These are phyloP conservation scores for Corchorus olitorius DNA, from an alignment of 345 rosid species.

Conservation along the genomic window DNA sequence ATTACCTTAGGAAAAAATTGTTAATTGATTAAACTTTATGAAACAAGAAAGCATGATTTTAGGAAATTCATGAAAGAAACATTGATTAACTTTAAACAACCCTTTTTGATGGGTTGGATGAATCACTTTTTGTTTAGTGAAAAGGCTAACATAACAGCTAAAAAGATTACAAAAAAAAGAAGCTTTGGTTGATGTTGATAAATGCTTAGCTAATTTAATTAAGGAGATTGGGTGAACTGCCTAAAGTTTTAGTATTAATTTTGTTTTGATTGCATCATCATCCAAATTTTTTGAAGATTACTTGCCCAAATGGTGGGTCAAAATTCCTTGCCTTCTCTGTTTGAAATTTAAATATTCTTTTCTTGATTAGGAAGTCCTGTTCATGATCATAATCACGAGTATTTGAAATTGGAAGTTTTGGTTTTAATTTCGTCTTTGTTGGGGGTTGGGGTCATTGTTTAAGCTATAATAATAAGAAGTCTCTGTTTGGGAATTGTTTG, in stretches of 20 bases:
- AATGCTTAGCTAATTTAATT: neutral
- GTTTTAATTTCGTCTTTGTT: neutral
- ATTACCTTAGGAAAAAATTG: neutral
- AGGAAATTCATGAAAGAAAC: neutral
- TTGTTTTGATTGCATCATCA: neutral
- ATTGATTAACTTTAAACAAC: neutral
- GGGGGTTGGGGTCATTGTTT: neutral
- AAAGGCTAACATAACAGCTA: neutral
- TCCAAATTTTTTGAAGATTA: neutral
- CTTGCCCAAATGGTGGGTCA: neutral
- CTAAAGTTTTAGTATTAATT: no score
- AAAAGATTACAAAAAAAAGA: conserved; percentile 9
- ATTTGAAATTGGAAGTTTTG: neutral
- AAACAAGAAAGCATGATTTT: neutral
- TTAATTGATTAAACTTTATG: neutral
- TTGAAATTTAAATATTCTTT: neutral
- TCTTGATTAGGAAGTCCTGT: neutral
- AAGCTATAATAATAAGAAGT: neutral
- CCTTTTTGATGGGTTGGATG: neutral
- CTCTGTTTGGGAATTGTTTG: conserved; percentile 7
- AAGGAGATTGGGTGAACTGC: neutral
- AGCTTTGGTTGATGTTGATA: neutral
- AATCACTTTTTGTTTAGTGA: neutral
- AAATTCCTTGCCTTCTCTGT: neutral
- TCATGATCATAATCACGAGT: neutral